Base-by-base conservation (phyloP, 176 grass and related monocot species). In the Zizania latifolia region DNA sequence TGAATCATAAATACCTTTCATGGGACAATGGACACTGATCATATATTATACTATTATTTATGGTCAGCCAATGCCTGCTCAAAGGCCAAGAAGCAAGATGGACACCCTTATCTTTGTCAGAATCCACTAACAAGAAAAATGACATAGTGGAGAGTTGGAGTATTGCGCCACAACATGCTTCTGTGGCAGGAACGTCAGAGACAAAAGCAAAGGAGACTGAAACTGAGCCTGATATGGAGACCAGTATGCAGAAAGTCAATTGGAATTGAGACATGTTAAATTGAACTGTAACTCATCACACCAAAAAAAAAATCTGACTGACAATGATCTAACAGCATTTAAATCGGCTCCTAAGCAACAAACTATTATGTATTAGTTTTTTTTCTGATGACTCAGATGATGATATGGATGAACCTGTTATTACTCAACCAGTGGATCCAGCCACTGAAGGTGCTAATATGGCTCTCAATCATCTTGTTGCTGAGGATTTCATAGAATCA, bases 401-500 rank as follows among this genome's bases (percentile, higher is more conserved):
- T n/a, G n/a, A n/a, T n/a, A n/a, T n/a, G n/a, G n/a, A n/a, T n/a
- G n/a, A n/a, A n/a, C n/a, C n/a, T n/a, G n/a, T n/a, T n/a, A n/a
- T n/a, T n/a, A n/a, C n/a, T n/a, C n/a, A n/a, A n/a, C n/a, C n/a
- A n/a, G n/a, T n/a, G n/a, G n/a, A n/a, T n/a, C n/a, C n/a, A n/a
- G n/a, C n/a, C n/a, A n/a, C n/a, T n/a, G n/a, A n/a, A n/a, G n/a
- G n/a, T n/a, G n/a, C n/a, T n/a, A n/a, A n/a, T 79, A 94, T 85
- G 80, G 82, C 91, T 64, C 81, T 98, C 60, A 98, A 98, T 67
- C 94, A 89, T 71, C 80, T 98, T 82, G 89, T 94, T 68, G 91
- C 94, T 30, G 86, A 87, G 39, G 94, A 98, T 94, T 98, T 98
- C 64, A 79, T 98, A 24, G 89, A 98, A 91, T 94, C 94, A 66